Evolutionary conservation across 805 yeast species (phyloP), one percentile per base, ranked within the genome.

Genomic region (Wickerhamomyces subpelliculosus): DNA sequence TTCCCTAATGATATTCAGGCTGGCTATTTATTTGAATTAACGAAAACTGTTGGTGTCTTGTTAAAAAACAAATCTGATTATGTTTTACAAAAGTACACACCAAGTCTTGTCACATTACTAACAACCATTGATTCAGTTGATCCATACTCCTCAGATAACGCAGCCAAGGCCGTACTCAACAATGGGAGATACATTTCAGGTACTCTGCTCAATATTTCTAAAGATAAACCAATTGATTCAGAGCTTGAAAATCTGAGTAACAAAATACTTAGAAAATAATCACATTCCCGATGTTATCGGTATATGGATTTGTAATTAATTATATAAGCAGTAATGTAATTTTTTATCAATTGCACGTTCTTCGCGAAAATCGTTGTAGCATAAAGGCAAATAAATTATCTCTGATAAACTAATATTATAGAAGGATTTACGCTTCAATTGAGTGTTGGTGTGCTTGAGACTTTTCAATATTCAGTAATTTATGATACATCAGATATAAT

Each of bases 11-110:
- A 39, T 8, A 33, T 52, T 2, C 46, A 50, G n/a, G 41, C 44
- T 1, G 26, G 39, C 7, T 46, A 46, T 22, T 27, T 55, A 31
- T 54, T 54, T 42, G 57, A 54, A 34, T 24, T 53, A 23, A 51
- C 55, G 4, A 55, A 54, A 40, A 48, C 58, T 0, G 27, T 52
- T 9, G 60, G 55, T 29, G 47, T 55, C 0, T 27, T 55, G 8
- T 33, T 54, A 1, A 46, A 44, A 28, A 36, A 46, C 20, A 29
- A 40, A 8, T 45, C 52, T 3, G 41, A 45, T 1, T 35, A 32
- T 17, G 18, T 48, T 2, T 18, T 51, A 8, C 17, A 7, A 1
- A 27, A 47, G 2, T 35, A 51, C 27, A 14, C 38, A 2, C 32
- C 36, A 5, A 45, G 39, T 1, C 13, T 53, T 11, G 14, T 41